phyloP scores from a whole-genome alignment of 768 basidiomycete species.

The Saitozyma sp. region DNA sequence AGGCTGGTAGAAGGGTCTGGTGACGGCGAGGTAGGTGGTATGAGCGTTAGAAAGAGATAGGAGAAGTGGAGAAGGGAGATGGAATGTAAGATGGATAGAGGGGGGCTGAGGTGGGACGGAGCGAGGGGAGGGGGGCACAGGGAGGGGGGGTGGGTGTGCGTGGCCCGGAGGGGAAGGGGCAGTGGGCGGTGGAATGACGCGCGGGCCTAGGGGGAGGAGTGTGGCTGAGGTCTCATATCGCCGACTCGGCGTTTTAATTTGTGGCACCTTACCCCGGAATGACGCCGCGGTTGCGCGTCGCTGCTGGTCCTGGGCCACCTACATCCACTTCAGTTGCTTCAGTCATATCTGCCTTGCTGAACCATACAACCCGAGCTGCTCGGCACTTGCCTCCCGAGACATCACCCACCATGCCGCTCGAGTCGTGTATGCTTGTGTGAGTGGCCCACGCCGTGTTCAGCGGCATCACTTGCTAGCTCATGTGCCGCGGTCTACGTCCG shows the following conservation, averaged over 20 bases:
- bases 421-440: conserved; percentile 91
- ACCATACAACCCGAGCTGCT: background rate
- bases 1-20: background rate
- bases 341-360: no score
- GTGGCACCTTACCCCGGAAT: no score
- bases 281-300: no score
- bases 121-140: background rate
- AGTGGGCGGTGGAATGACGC: conserved; percentile 10
- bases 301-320: no score
- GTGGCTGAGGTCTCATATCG: background rate
- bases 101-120: background rate
- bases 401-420: conserved; percentile 71
- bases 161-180: conserved; percentile 1
- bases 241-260: no score
- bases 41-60: background rate
- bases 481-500: background rate
- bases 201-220: conserved; percentile 8
- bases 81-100: background rate
- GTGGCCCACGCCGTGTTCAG: background rate
- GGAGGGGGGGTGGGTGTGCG: background rate
- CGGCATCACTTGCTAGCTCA: background rate
- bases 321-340: no score
- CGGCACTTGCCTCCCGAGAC: background rate
- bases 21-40: background rate
- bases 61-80: background rate